Evolutionary conservation across 225 moss, liverwort and hornwort genomes (phyloP).

Genomic region (Antitrichia curtipendula): DNA sequence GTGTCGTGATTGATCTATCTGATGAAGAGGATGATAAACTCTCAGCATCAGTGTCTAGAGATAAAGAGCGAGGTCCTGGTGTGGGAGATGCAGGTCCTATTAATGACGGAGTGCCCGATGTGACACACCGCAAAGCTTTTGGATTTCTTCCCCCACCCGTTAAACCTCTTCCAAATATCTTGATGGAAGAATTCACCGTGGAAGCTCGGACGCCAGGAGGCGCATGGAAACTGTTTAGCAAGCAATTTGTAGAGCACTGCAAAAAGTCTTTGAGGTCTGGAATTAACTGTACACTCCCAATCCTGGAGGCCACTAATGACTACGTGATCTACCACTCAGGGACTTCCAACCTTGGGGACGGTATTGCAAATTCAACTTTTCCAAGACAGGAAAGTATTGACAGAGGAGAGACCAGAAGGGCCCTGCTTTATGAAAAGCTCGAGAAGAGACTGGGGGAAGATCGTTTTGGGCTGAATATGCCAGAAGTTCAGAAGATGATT

Average conservation of each 20-base stretch:
- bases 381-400: conserved; percentile 21
- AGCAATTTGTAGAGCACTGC: conserved; percentile 59
- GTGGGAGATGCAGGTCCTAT: neutral
- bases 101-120: neutral
- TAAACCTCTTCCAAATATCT: conserved; percentile 37
- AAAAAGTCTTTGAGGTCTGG: conserved; percentile 27
- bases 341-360: conserved; percentile 1
- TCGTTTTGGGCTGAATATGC: conserved; percentile 63
- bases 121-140: neutral
- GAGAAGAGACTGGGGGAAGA: conserved; percentile 60
- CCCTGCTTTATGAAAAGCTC: conserved; percentile 17
- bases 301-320: conserved; percentile 28
- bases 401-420: conserved; percentile 17
- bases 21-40: conserved; percentile 30
- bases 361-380: conserved; percentile 2
- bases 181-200: conserved; percentile 66
- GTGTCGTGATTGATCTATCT: conserved; percentile 32
- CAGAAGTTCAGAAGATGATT: conserved; percentile 57
- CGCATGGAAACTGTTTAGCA: conserved; percentile 64
- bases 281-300: conserved; percentile 28
- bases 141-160: conserved; percentile 1
- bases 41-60: neutral
- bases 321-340: conserved; percentile 20
- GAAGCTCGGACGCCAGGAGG: conserved; percentile 50
- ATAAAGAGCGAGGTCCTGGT: neutral